These are phyloP conservation scores for Salvia rosmarinus DNA, from an alignment of 257 asterid genomes.

Conservation along the genomic window DNA sequence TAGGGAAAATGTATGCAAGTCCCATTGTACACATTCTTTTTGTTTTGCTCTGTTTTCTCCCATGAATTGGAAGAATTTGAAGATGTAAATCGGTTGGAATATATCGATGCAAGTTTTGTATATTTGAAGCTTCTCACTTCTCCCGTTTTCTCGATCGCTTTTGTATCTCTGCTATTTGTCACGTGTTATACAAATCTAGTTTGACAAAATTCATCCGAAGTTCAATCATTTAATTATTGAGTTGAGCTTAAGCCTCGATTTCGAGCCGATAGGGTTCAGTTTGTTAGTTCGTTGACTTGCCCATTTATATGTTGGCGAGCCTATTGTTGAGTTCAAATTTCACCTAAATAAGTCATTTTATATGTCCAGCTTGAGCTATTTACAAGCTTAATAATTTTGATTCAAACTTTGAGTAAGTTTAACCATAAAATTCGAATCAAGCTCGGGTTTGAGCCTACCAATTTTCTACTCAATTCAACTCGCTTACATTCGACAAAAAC, in stretches of 20 bases:
- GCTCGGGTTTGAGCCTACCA: neutral
- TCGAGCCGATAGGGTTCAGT: neutral
- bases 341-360: neutral
- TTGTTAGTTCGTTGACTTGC: neutral
- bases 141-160: too few species aligned
- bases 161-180: too few species aligned
- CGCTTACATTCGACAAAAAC: too few species aligned
- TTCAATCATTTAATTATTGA: too few species aligned
- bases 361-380: neutral
- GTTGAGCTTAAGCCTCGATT: neutral
- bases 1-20: constrained; percentile 29
- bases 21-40: constrained; percentile 29
- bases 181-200: too few species aligned
- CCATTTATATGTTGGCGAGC: neutral
- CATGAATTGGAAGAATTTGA: constrained; percentile 9
- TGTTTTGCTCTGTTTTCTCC: constrained; percentile 1
- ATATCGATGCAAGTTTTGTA: constrained; percentile 41
- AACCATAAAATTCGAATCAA: neutral
- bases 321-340: too few species aligned
- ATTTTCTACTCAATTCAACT: neutral
- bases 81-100: constrained; percentile 33
- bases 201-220: too few species aligned
- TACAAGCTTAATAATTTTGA: too few species aligned
- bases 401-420: too few species aligned
- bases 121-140: constrained; percentile 16